Base-by-base conservation (phyloP, 2,329 filamentous ascomycete species). In the Lasiodiplodia hormozganensis region DNA sequence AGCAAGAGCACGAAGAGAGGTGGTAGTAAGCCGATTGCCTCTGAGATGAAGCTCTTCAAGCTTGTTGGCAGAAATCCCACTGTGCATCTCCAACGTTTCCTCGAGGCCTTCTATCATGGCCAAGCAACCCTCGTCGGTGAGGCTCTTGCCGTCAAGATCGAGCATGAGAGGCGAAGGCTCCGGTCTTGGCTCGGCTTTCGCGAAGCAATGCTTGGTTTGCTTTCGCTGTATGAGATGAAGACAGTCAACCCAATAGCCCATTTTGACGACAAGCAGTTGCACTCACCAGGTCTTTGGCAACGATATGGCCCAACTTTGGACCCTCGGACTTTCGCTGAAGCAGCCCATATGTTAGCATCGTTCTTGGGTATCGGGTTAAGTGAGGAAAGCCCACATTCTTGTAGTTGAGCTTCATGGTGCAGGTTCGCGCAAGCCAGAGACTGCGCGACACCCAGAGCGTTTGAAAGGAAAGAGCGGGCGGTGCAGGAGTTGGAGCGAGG, bases 31-130 rank as follows among this genome's bases (percentile, higher is more conserved):
- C 11, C 71, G 69, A 70, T 86, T 86, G 34, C 77, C 77, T 49
- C 77, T 77, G 4, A 86, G 73, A 69, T 82, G 81, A 25, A 86
- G 73, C 69, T 84, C 83, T 43, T 83, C 81, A 12, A 86, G 74
- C 34, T 73, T 77, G n/a, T 81, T 72, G 25, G 72, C 72, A 11
- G 60, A 57, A 18, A 68, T 25, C 75, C 78, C 66, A 74, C 54
- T 25, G 11, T 43, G 74, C 52, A 74, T 78, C 28, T 73, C 69
- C 65, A 85, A 74, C 10, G 81, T 82, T 23, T 74, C 71, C 21
- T 79, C 71, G 11, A 86, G 74, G 21, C 81, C 82, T 62, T 79
- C 76, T n/a, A 80, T 78, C 69, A 85, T 77, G 16, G 79, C 76
- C 2, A 69, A 70, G 12, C 85, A 77, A 11, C 83, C 84, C 10